Percentiles rank a stretch among this genome's conserved stretches.
Evolutionary conservation across 306 rosid species (phyloP).

Genomic region (Prinsepia uniflora): DNA sequence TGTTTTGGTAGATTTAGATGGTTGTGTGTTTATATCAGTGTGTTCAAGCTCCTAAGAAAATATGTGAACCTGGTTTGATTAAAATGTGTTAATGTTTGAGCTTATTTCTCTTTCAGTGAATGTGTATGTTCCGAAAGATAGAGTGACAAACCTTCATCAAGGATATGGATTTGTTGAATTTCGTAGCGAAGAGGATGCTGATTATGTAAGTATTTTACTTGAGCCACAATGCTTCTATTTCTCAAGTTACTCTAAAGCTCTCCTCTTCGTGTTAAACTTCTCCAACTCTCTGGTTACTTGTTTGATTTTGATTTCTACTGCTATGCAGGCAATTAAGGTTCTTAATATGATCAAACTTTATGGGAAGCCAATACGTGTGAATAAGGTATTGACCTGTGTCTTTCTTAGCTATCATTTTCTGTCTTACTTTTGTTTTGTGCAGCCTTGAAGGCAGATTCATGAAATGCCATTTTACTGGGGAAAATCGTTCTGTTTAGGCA

Average conservation of each 20-base stretch:
- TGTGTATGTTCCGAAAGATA: constrained; percentile 86
- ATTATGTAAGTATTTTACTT: constrained; percentile 51
- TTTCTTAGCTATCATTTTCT: not conserved
- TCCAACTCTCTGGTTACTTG: constrained; percentile 4
- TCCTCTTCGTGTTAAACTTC: not conserved
- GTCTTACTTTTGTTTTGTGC: not conserved
- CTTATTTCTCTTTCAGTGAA: constrained; percentile 52
- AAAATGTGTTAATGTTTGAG: not conserved
- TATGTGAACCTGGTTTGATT: not conserved
- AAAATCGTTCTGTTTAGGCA: not conserved
- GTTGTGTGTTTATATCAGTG: not conserved
- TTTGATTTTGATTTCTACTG: not conserved
- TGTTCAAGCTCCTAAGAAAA: too few species aligned
- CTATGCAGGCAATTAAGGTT: constrained; percentile 85
- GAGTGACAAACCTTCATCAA: constrained; percentile 91
- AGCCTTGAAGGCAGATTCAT: not conserved
- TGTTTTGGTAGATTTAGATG: not conserved
- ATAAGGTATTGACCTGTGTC: constrained; percentile 51
- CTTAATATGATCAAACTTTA: constrained; percentile 93
- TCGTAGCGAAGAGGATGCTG: constrained; percentile 91
- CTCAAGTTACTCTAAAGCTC: not conserved
- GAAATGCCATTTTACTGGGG: not conserved
- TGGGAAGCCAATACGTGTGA: constrained; percentile 96
- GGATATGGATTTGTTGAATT: constrained; percentile 97
- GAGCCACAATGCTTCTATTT: not conserved